Conservation (phyloP, 495 filamentous ascomycete species). For the Lasiosphaeriaceae sp. region DNA sequence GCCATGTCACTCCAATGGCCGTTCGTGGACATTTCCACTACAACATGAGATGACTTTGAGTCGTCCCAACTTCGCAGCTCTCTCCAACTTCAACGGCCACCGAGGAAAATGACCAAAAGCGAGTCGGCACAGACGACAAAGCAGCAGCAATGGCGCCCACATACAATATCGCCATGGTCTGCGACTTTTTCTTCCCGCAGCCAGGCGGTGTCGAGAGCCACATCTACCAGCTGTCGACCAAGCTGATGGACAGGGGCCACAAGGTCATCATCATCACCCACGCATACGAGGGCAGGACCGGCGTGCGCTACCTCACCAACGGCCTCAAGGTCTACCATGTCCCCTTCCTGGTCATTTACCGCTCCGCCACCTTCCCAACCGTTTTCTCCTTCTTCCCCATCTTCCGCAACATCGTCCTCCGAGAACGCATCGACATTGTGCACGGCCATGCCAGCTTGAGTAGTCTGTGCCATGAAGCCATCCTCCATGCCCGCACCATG, state of each 20-base stretch:
- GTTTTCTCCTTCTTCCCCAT: constrained; percentile 98
- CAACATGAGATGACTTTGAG: no score
- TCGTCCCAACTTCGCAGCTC: no score
- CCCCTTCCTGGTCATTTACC: constrained; percentile 92
- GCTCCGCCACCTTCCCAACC: constrained; percentile 90
- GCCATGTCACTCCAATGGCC: no score
- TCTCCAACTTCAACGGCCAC: not conserved
- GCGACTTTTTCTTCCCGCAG: constrained; percentile 99
- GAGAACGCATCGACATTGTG: constrained; percentile 93
- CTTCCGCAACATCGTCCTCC: constrained; percentile 90
- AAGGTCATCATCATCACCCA: constrained; percentile 98
- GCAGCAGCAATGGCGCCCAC: constrained; percentile 47
- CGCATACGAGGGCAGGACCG: constrained; percentile 86
- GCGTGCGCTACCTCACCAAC: constrained; percentile 95
- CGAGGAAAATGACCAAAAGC: constrained; percentile 6
- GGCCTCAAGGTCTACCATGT: constrained; percentile 98
- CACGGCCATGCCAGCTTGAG: constrained; percentile 93
- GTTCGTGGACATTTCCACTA: no score
- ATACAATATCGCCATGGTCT: constrained; percentile 80
- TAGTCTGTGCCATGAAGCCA: constrained; percentile 89
- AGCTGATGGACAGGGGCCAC: constrained; percentile 94
- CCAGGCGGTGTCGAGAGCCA: constrained; percentile 95
- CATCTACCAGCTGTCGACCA: constrained; percentile 94
- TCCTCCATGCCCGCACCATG: constrained; percentile 95
- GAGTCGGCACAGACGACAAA: constrained; percentile 9